A percentile compares a stretch with the other conserved stretches of the same genome.
These are phyloP conservation scores for Capronia americana DNA, from an alignment of 2,329 filamentous ascomycete genomes.

Conservation along the genomic window DNA sequence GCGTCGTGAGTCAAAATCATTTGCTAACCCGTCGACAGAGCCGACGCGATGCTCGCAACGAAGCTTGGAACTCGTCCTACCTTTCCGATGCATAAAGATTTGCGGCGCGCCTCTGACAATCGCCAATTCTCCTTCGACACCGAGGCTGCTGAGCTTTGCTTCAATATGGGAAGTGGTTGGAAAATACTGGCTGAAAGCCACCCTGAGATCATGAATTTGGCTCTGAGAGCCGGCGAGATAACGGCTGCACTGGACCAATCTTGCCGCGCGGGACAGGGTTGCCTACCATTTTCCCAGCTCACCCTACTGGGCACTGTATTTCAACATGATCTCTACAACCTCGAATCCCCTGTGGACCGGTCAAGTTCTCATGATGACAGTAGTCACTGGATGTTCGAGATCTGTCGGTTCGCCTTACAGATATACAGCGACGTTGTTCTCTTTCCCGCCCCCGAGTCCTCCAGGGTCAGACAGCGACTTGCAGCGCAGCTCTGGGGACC, in stretches of 20 bases:
- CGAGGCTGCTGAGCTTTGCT: background rate
- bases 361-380: too few relatives aligned
- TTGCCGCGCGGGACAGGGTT: background rate
- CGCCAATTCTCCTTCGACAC: background rate
- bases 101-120: background rate
- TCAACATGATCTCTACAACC: slow-evolving; percentile 8
- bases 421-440: slow-evolving; percentile 11
- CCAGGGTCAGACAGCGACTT: background rate
- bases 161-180: slow-evolving; percentile 1
- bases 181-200: background rate
- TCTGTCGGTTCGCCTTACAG: slow-evolving; percentile 1
- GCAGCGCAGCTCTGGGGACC: background rate
- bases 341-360: background rate
- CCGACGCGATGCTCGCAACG: background rate
- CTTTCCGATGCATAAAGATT: background rate
- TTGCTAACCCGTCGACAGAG: background rate
- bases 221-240: slow-evolving; percentile 1
- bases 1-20: background rate
- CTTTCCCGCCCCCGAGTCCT: background rate
- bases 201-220: background rate
- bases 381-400: background rate
- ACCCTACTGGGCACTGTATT: background rate
- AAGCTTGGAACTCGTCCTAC: slow-evolving; percentile 2
- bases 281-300: background rate
- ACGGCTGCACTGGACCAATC: slow-evolving; percentile 1